Evolutionary conservation across 2,329 filamentous ascomycete species (phyloP), one percentile per base, ranked within the genome.

Genomic region (Fusarium avenaceum): DNA sequence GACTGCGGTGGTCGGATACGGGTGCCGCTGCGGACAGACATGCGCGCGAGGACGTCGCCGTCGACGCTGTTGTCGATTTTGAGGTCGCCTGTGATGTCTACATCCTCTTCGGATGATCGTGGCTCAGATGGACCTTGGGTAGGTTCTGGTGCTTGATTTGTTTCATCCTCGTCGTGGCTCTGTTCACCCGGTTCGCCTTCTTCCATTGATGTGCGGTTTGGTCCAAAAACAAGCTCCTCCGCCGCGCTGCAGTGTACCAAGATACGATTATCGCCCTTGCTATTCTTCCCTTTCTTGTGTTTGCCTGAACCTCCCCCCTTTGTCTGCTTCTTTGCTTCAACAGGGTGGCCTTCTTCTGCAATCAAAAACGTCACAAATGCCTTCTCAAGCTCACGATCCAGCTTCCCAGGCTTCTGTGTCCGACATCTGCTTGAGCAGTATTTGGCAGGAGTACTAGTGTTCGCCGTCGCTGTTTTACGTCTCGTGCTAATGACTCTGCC

Each of bases 371-470:
- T 69, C 2, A 82, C 79, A 54, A 88, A 86, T 0, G 79, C 79
- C 9, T 73, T 75, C 73, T 89, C 86, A 43, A 89, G 86, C 57
- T 82, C 81, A 4, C 80, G 79, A 68, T 88, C 87, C 15, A 82
- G 63, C 9, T 78, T 78, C 0, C 82, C 79, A 0, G 84, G 84
- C 70, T 87, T 88, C 38, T 80, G 80, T 33, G 79, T 80, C 20
- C 85, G 80, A 67, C 87, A 89, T 38, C 83, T 78, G 45, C 82
- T 78, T 0, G 86, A 89, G 76, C 87, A 89, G 77, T 88, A 89
- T 64, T 87, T 88, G 10, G 57, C 58, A 3, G 72, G 63, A 13
- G 65, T 67, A 9, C 48, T 61, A 4, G 50, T 51, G 8, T 72
- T 78, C 7, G 72, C 70, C 5, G 70, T 67, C 2, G 75, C 70